A percentile compares a stretch with the other conserved stretches of the same genome.
phyloP scores from a whole-genome alignment of 306 rosid genomes.

The Prunus persica region Prunus_persica_NCBIv2 NC_034011.1:21902001-21902500 shows the following conservation, averaged over 20 bases:
- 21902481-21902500: not conserved
- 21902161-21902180: constrained; percentile 93
- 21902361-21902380: constrained; percentile 64
- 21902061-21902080: not conserved
- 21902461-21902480: constrained; percentile 1
- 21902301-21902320: constrained; percentile 40
- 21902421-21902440: constrained; percentile 14
- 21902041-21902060: not conserved
- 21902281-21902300: not conserved
- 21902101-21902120: constrained; percentile 84
- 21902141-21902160: constrained; percentile 99
- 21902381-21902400: constrained; percentile 90
- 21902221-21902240: constrained; percentile 30
- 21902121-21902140: constrained; percentile 92
- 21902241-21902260: not conserved
- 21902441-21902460: not conserved
- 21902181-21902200: constrained; percentile 96
- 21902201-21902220: constrained; percentile 98
- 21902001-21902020: constrained; percentile 12
- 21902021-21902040: not conserved
- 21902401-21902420: constrained; percentile 68
- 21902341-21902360: constrained; percentile 99
- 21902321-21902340: constrained; percentile 88
- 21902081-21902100: constrained; percentile 78
- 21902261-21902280: constrained; percentile 1